Conservation (phyloP, 2,329 filamentous ascomycete species). For the Stylonectria norvegica region DNA sequence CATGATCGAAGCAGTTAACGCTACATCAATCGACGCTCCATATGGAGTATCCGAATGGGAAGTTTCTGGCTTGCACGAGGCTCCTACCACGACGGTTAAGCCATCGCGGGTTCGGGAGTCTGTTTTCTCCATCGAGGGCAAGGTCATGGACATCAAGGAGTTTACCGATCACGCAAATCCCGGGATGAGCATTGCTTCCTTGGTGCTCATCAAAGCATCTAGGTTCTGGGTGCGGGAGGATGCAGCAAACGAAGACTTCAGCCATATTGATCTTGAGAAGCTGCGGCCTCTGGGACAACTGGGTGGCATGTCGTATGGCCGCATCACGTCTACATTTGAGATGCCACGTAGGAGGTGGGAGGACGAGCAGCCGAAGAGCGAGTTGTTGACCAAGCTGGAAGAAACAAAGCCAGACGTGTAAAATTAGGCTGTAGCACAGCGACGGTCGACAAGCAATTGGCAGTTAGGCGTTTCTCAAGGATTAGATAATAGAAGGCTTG, state of each 20-base stretch:
- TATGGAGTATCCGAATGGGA: conserved; percentile 73
- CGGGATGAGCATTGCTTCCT: conserved; percentile 20
- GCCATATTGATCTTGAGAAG: conserved; percentile 22
- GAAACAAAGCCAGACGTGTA: not conserved
- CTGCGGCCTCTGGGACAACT: conserved; percentile 23
- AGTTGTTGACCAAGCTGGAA: conserved; percentile 13
- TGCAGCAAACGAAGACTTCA: conserved; percentile 20
- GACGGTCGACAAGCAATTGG: too few species aligned
- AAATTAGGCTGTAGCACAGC: too few species aligned
- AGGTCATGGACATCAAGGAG: conserved; percentile 28
- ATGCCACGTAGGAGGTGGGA: conserved; percentile 22
- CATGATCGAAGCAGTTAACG: conserved; percentile 78
- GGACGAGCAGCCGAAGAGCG: conserved; percentile 18
- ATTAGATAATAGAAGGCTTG: too few species aligned
- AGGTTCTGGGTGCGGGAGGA: conserved; percentile 30
- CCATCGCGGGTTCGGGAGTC: conserved; percentile 26
- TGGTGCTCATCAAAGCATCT: conserved; percentile 29
- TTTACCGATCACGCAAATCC: conserved; percentile 15
- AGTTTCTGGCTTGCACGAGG: conserved; percentile 51
- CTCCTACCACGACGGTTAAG: conserved; percentile 20
- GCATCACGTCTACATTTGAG: conserved; percentile 25
- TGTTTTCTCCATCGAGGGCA: conserved; percentile 27
- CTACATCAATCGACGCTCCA: conserved; percentile 69
- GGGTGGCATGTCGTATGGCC: conserved; percentile 26
- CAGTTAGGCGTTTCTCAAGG: too few species aligned